phyloP scores from a whole-genome alignment of 2,329 filamentous ascomycete genomes.

The Phialophora expanda region DNA sequence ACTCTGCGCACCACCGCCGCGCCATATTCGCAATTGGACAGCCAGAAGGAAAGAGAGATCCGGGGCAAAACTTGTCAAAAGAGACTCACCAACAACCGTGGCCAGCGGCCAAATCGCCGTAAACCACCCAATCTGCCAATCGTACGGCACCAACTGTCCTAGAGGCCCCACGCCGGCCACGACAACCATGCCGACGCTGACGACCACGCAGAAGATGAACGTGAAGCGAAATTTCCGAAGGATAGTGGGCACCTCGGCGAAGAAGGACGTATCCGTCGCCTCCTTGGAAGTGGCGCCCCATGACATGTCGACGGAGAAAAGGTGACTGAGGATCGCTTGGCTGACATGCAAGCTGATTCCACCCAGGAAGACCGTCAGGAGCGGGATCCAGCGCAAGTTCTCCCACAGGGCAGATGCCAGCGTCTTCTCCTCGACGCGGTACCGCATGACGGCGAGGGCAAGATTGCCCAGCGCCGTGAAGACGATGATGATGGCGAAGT shows the following conservation, averaged over 20 bases:
- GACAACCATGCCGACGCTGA: constrained; percentile 56
- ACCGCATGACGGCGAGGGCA: constrained; percentile 66
- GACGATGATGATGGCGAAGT: constrained; percentile 66
- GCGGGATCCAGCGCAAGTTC: constrained; percentile 68
- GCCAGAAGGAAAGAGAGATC: neutral
- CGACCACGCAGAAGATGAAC: constrained; percentile 53
- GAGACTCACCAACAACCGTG: constrained; percentile 52
- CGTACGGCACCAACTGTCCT: constrained; percentile 47
- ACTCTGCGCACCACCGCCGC: neutral
- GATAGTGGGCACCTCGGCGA: constrained; percentile 80
- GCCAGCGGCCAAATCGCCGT: constrained; percentile 65
- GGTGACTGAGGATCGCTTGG: constrained; percentile 78
- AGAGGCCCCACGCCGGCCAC: constrained; percentile 48
- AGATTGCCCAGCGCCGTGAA: constrained; percentile 68
- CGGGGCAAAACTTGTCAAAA: neutral
- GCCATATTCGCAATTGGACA: neutral
- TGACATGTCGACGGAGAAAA: constrained; percentile 84
- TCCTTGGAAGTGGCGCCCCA: constrained; percentile 89
- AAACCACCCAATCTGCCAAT: constrained; percentile 64
- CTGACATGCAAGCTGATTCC: constrained; percentile 80
- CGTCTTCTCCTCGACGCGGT: constrained; percentile 62
- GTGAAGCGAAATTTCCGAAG: constrained; percentile 75
- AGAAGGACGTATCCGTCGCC: constrained; percentile 73
- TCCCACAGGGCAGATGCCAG: constrained; percentile 58
- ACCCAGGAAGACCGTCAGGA: constrained; percentile 77